Evolutionary conservation across 805 yeast species (phyloP), one percentile per base, ranked within the genome.

Genomic region (Ogataea naganishii): DNA sequence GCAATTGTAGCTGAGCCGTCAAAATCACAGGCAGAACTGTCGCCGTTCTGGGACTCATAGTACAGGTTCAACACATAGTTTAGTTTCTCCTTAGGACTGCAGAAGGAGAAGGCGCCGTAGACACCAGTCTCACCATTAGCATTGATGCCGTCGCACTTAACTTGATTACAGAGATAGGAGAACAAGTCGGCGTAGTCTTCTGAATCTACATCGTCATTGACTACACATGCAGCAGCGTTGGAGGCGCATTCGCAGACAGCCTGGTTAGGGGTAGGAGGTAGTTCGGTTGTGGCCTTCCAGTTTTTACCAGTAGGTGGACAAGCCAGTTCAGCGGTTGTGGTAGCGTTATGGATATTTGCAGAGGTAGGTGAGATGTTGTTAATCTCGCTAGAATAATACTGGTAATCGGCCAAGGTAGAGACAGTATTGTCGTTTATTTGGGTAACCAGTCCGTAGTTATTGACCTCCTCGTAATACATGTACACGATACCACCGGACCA

Each of bases 401-500:
- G 50, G 62, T 64, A 81, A 57, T 80, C 89, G 27, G 55, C 56
- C 58, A 77, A 58, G 33, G 89, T 79, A 30, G 62, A 53, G 36
- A 76, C 80, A n/a, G 54, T 36, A 19, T 59, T 61, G 41, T 51
- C 53, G 39, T 59, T 60, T 31, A 56, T 59, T 38, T 75, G 56
- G 31, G 71, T 40, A 31, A 80, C 88, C 50, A 80, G 67, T 62
- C 94, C 89, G 49, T 79, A 80, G 46, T 80, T 56, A 61, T 80
- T 80, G 33, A 60, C 62, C 63, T 81, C 89, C 62, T 81, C 69
- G 60, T 73, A 81, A 62, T 80, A 81, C 88, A 80, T 75, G 64
- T 80, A 81, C 32, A 80, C 89, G 49, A 81, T 80, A 71, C 89
- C 94, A 62, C 94, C 89, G 29, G 89, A 80, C 92, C 89, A 81